These are phyloP conservation scores for Ophiostoma himal-ulmi DNA, from an alignment of 2,329 filamentous ascomycete species.

Conservation along the genomic window DNA sequence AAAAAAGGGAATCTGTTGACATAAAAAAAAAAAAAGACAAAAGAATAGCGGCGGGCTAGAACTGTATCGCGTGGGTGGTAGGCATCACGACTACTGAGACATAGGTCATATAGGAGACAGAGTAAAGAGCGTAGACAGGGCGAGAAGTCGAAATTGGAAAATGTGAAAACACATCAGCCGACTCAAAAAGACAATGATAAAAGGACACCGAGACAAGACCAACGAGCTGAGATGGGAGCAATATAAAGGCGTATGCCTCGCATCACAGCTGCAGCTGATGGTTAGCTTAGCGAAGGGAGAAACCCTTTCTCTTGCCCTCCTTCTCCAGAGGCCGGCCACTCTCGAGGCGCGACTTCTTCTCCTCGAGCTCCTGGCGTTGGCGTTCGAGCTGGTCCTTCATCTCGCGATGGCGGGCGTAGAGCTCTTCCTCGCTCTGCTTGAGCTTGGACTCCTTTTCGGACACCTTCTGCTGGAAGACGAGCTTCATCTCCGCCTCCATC, in stretches of 20 bases:
- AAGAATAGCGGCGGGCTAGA: slow-evolving; percentile 51
- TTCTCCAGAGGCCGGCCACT: slow-evolving; percentile 94
- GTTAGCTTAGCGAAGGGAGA: slow-evolving; percentile 79
- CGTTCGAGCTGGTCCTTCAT: slow-evolving; percentile 99
- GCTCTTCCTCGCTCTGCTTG: slow-evolving; percentile 97
- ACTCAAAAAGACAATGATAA: not conserved
- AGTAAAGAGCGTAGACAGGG: slow-evolving; percentile 28
- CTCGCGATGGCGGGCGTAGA: slow-evolving; percentile 95
- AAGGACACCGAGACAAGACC: slow-evolving; percentile 5
- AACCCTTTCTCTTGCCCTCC: slow-evolving; percentile 98
- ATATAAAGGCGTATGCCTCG: not conserved
- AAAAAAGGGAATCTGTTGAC: slow-evolving; percentile 38
- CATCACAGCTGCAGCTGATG: slow-evolving; percentile 22
- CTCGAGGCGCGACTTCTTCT: slow-evolving; percentile 95
- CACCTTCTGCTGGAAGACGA: slow-evolving; percentile 99
- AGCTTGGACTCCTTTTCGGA: slow-evolving; percentile 99
- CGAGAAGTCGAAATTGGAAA: slow-evolving; percentile 11
- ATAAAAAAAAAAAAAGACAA: slow-evolving; percentile 34
- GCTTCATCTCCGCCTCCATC: slow-evolving; percentile 99
- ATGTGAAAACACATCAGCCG: not conserved
- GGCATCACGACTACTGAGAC: slow-evolving; percentile 51
- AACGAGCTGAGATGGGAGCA: not conserved
- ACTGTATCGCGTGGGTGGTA: slow-evolving; percentile 43
- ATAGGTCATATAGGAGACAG: slow-evolving; percentile 41
- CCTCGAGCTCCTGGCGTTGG: slow-evolving; percentile 89